Evolutionary conservation across 768 basidiomycete species (phyloP).

Genomic region (Pulveroboletus sp.): DNA sequence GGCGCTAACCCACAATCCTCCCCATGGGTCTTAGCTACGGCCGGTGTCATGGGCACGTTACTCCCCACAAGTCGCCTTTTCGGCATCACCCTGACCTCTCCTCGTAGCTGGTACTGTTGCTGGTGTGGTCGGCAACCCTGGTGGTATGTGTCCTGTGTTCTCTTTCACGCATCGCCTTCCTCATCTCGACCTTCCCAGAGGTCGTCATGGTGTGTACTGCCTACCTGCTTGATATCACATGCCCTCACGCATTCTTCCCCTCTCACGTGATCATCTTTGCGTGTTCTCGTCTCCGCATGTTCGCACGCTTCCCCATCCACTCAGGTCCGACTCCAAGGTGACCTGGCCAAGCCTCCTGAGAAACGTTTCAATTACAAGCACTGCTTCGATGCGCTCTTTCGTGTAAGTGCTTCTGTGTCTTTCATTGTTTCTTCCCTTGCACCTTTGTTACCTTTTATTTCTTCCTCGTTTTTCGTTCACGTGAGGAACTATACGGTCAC

Average conservation of each 20-base stretch:
- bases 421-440: background rate
- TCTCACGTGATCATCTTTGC: slow-evolving; percentile 17
- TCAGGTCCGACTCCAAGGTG: slow-evolving; percentile 79
- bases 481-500: background rate
- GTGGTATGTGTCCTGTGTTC: slow-evolving; percentile 44
- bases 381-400: slow-evolving; percentile 80
- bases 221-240: slow-evolving; percentile 11
- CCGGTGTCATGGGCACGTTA: slow-evolving; percentile 80
- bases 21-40: slow-evolving; percentile 74
- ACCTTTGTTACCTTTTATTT: background rate
- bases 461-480: background rate
- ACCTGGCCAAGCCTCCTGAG: slow-evolving; percentile 84
- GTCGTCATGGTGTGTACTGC: slow-evolving; percentile 57
- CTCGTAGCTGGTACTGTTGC: slow-evolving; percentile 74
- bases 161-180: background rate
- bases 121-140: slow-evolving; percentile 85
- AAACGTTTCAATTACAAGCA: slow-evolving; percentile 89
- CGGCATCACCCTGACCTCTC: background rate
- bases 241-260: slow-evolving; percentile 3
- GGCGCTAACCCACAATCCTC: slow-evolving; percentile 64
- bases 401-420: slow-evolving; percentile 47
- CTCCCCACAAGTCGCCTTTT: background rate
- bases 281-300: background rate
- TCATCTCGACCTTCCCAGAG: slow-evolving; percentile 36
- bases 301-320: background rate